Base-by-base conservation (phyloP, 352 stramenopile species). In the Phytopythium oedochilum region DNA sequence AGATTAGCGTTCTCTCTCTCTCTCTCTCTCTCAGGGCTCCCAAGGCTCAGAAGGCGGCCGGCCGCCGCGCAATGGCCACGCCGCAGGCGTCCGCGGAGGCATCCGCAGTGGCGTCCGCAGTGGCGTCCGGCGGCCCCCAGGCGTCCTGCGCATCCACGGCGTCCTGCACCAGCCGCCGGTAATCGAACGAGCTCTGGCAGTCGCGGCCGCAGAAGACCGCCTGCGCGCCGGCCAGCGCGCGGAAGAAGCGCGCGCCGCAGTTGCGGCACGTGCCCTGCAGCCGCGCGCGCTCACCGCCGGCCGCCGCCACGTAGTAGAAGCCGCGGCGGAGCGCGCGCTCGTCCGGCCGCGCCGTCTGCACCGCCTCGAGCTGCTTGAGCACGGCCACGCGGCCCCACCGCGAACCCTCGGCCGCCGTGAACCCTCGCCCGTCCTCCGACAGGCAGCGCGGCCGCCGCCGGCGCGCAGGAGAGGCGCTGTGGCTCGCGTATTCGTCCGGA, bases 121-220 rank as follows among this genome's bases (percentile, higher is more conserved):
- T n/a, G n/a, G n/a, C n/a, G n/a, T n/a, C n/a, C n/a, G n/a, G n/a
- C n/a, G n/a, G n/a, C n/a, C n/a, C n/a, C 29, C 29, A 32, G 29
- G 36, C 20, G 23, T 35, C 56, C 48, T 52, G 59, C 32, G 62
- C 51, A 55, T 80, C 71, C 48, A 81, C 65, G 11, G 63, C 28
- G 28, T 70, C 44, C 47, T 89, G 78, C 26, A 89, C 53, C 5
- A 65, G 36, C 10, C 51, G 49, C 8, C 67, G 66, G 58, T 86
- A 89, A 51, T 84, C 64, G 47, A 71, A 82, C 20, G 70, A 75
- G 61, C 66, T 88, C 56, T 76, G 66, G 61, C 79, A 89, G 68
- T 89, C 79, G 32, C 79, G 73, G 42, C 70, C 74, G 53, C 79
- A 89, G 59, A 80, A 89, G 9, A 50, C 51, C 15, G 48, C 56